Base-by-base conservation (phyloP, 139 green algal genomes). In the Gonium pectorale region DNA sequence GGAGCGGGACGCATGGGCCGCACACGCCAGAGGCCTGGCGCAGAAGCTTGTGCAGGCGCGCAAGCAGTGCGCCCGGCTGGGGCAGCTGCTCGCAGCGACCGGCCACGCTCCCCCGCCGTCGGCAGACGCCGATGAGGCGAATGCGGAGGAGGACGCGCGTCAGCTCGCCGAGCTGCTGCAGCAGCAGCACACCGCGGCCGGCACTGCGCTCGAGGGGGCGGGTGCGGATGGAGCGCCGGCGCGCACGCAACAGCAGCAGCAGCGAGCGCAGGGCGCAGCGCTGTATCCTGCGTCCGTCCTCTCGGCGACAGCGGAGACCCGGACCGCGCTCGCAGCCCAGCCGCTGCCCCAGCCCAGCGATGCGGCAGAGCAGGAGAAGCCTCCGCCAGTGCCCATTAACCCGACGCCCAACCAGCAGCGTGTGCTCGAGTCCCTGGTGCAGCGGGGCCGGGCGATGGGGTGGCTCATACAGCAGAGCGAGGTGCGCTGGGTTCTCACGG, bases 391-490 rank as follows among this genome's bases (percentile, higher is more conserved):
- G 60, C 46, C 44, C 27, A 38, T 87, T 3, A 66, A 82, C 51
- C 75, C 75, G 3, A 77, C 68, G 31, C 70, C 75, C 38, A 86
- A 77, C 46, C 68, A 84, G 69, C 33, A 63, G 38, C 40, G 41
- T 24, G 35, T 85, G 67, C 51, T 89, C 29, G 80, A 69, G 5
- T 46, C 59, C 46, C 77, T 95, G 21, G 43, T 92, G n/a, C 54
- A 43, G 21, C 67, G 78, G 37, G 92, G 92, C 21, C 70, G 81
- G 51, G 77, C 62, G n/a, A 87, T 86, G 22, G 89, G 92, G 9
- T 95, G 92, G 92, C 69, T 95, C 2, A 72, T 93, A 11, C 7
- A 83, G 11, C 78, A 81, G 8, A 63, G 44, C 15, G 92, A 95
- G 84, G 89, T 93, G 35, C 17, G 82, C n/a, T n/a, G n/a, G n/a